A percentile compares a stretch with the other conserved stretches of the same genome.
Conservation (phyloP, 106 monocot species). For the Vanilla planifolia region DNA sequence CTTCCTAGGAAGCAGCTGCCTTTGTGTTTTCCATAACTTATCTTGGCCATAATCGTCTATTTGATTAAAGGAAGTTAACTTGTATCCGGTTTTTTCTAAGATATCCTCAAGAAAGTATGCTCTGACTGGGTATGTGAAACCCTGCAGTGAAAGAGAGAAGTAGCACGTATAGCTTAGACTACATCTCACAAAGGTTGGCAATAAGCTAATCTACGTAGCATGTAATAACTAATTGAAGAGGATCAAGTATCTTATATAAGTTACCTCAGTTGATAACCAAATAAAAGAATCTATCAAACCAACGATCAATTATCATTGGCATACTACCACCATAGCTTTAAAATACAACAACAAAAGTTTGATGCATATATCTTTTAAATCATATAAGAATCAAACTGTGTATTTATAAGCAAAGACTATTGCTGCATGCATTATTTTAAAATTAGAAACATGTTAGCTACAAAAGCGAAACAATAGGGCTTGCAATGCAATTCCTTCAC, state of each 20-base stretch:
- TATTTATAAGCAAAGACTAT: no score
- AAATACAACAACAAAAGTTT: no score
- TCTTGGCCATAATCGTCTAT: slow-evolving; percentile 99
- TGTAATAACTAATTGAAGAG: not conserved
- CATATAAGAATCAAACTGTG: no score
- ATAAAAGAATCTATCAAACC: not conserved
- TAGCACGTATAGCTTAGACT: not conserved
- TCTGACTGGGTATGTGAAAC: slow-evolving; percentile 90
- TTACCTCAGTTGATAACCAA: no score
- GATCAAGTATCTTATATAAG: not conserved
- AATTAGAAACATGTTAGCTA: no score
- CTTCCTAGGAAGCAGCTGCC: slow-evolving; percentile 79
- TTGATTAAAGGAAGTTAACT: slow-evolving; percentile 88
- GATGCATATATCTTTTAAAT: no score
- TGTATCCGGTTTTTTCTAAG: slow-evolving; percentile 91
- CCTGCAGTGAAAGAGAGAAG: slow-evolving; percentile 34
- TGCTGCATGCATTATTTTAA: no score
- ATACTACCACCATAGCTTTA: no score
- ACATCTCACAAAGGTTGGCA: not conserved
- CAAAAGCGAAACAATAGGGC: no score
- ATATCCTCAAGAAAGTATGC: slow-evolving; percentile 91
- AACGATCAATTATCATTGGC: no score
- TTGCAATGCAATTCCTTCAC: no score
- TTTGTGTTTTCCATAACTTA: slow-evolving; percentile 98
- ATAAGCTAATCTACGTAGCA: not conserved